Evolutionary conservation across 192 early-diverging fungal genomes (phyloP), one percentile per base, ranked within the genome.

Genomic region (Backusella sp.): DNA sequence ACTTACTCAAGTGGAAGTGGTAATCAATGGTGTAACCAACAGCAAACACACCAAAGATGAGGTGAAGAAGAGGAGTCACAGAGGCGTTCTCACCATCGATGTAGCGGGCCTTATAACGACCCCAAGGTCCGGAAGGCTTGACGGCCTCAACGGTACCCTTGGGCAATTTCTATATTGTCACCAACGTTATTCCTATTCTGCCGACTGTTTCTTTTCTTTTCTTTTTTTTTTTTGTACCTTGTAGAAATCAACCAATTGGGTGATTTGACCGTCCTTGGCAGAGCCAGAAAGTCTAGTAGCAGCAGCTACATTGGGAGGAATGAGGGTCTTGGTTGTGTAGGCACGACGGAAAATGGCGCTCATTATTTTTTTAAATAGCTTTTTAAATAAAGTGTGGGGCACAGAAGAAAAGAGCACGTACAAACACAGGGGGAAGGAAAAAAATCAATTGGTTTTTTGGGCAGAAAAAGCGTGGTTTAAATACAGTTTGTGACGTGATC

Each of bases 1-100:
- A 84, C 87, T 84, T 89, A 89, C 88, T 90, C 83, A 93, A 83
- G 87, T 93, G 92, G 89, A 90, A 90, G 79, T 88, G 82, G 84
- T 94, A 94, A 80, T 94, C 90, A 69, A 91, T 88, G 78, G 89
- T 81, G 86, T 94, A 94, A 72, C 90, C 90, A 76, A 81, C 73
- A 30, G 84, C 79, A 73, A 90, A 86, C 84, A 94, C 77, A 42
- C 80, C 87, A 39, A 80, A 82, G 36, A 93, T 86, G 74, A 85
- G 77, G 79, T 92, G 91, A 73, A 90, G 66, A 65, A 92, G 82
- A 26, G 92, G 92, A 70, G 86, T 86, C 75, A 87, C 82, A 77
- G 84, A 85, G 17, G 91, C 81, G 76, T 92, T 94, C 46, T 94
- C 86, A 71, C 92, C 92, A 34, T 86, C 88, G 74, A 94, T 85